These are phyloP conservation scores for Candida krabiensis DNA, from an alignment of 805 yeast species.

Conservation along the genomic window DNA sequence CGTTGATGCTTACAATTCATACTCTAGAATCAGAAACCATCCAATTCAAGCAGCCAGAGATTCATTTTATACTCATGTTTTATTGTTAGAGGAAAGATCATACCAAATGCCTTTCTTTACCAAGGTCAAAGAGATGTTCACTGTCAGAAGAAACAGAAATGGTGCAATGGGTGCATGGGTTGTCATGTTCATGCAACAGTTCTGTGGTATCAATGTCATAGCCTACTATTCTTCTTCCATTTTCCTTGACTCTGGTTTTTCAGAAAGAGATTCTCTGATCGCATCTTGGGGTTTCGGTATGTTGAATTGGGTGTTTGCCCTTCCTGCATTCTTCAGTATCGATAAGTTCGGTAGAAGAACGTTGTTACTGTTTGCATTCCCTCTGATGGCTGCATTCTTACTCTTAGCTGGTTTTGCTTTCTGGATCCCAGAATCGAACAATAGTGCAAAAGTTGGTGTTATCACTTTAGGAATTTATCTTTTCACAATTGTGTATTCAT, in stretches of 20 bases:
- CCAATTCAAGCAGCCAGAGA: constrained; percentile 69
- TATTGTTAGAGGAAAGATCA: constrained; percentile 62
- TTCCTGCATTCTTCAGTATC: constrained; percentile 80
- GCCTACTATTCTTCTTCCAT: constrained; percentile 83
- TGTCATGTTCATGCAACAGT: constrained; percentile 88
- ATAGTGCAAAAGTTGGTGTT: constrained; percentile 60
- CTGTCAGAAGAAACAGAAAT: constrained; percentile 78
- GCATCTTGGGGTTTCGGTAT: constrained; percentile 89
- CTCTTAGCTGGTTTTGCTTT: constrained; percentile 69
- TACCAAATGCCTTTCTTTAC: constrained; percentile 44
- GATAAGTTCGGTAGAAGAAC: constrained; percentile 76
- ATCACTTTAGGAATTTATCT: constrained; percentile 74
- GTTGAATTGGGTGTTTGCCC: constrained; percentile 74
- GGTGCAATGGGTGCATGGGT: constrained; percentile 79
- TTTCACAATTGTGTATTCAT: constrained; percentile 71
- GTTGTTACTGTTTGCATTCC: constrained; percentile 58
- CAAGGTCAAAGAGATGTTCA: constrained; percentile 58
- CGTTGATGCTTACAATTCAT: constrained; percentile 54
- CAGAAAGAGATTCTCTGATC: constrained; percentile 59
- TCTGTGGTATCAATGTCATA: constrained; percentile 87
- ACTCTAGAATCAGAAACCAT: constrained; percentile 47
- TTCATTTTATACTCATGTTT: constrained; percentile 64
- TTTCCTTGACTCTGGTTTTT: constrained; percentile 65
- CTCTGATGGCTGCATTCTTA: constrained; percentile 60
- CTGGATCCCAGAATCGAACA: constrained; percentile 51